Evolutionary conservation across 2,329 filamentous ascomycete genomes (phyloP).

Genomic region (Colletotrichum sp.): DNA sequence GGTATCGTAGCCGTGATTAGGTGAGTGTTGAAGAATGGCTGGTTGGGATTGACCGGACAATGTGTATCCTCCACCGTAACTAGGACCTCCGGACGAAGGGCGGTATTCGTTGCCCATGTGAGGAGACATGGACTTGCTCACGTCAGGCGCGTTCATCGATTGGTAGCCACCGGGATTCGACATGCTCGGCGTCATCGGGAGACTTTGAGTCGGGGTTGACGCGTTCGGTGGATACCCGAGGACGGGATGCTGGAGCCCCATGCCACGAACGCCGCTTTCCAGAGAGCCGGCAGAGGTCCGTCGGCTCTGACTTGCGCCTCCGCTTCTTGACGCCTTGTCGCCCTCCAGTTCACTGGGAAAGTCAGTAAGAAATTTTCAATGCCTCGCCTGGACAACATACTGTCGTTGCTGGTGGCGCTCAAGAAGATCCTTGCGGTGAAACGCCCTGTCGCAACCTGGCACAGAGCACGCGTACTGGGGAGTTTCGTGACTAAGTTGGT

Average conservation of each 20-base stretch:
- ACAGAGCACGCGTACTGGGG: constrained; percentile 57
- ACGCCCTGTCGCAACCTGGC: constrained; percentile 60
- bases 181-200: constrained; percentile 20
- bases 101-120: constrained; percentile 20
- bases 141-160: constrained; percentile 4
- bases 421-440: constrained; percentile 64
- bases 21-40: constrained; percentile 3
- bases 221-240: constrained; percentile 16
- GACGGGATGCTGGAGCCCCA: constrained; percentile 4
- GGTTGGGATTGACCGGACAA: constrained; percentile 13
- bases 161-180: constrained; percentile 3
- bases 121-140: constrained; percentile 19
- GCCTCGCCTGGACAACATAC: constrained; percentile 36
- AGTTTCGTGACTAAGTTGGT: constrained; percentile 64
- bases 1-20: background rate
- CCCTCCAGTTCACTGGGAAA: constrained; percentile 19
- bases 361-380: background rate
- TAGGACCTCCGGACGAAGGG: constrained; percentile 8
- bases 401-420: constrained; percentile 61
- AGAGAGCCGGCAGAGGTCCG: constrained; percentile 19
- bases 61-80: constrained; percentile 16
- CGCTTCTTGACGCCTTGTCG: constrained; percentile 12
- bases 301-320: constrained; percentile 11
- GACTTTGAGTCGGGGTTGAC: background rate
- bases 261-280: constrained; percentile 4